Percentiles rank a stretch among this genome's conserved stretches.
Conservation (phyloP, 805 yeast genomes). For the Kodamaea leandrae region DNA sequence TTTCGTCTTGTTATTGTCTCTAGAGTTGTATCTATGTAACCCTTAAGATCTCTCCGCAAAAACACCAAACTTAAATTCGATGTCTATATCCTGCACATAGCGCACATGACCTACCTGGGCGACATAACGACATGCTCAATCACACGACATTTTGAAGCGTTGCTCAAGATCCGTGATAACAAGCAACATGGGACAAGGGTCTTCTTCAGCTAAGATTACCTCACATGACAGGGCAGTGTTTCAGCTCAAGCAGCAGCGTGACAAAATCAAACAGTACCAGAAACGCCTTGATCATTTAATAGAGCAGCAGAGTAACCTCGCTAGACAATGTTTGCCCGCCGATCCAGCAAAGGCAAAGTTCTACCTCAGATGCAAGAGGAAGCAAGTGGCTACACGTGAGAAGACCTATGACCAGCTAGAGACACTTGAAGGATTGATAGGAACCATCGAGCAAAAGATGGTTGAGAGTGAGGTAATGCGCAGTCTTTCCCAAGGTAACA, state of each 20-base stretch:
- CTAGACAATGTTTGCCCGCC: constrained; percentile 53
- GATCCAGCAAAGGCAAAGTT: constrained; percentile 62
- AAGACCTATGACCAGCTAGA: constrained; percentile 77
- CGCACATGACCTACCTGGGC: too few species aligned
- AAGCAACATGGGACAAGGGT: constrained; percentile 38
- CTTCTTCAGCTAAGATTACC: constrained; percentile 63
- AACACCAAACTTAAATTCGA: too few species aligned
- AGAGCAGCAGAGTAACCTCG: constrained; percentile 58
- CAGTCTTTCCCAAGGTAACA: constrained; percentile 80
- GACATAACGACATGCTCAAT: too few species aligned
- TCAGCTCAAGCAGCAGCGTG: constrained; percentile 85
- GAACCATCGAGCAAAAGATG: constrained; percentile 82
- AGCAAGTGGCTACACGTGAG: constrained; percentile 68
- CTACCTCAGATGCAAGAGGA: constrained; percentile 73
- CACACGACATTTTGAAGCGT: constrained; percentile 1
- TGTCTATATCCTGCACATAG: too few species aligned
- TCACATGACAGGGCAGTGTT: constrained; percentile 82
- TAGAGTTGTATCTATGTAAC: too few species aligned
- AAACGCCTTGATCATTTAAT: constrained; percentile 55
- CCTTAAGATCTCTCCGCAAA: too few species aligned
- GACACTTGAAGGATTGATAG: constrained; percentile 73
- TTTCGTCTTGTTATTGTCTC: too few species aligned
- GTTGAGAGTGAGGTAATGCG: constrained; percentile 81
- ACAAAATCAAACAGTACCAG: constrained; percentile 73
- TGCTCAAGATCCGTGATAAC: too few species aligned